Percentiles rank a stretch among this genome's conserved stretches.
Conservation (phyloP, 2,329 filamentous ascomycete genomes). For the Clarireedia monteithiana region DNA sequence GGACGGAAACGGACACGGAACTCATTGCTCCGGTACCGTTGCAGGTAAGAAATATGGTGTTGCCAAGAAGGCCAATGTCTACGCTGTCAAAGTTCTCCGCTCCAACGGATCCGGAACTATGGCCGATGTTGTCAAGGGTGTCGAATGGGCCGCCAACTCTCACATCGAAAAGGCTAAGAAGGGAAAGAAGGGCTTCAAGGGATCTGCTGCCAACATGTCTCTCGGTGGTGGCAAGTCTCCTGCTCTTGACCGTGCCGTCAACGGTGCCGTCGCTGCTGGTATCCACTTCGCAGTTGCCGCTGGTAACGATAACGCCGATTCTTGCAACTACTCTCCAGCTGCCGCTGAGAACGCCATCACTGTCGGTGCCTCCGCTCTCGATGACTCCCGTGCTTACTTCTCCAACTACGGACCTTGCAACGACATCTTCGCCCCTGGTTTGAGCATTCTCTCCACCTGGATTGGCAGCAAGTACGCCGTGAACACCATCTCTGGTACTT, state of each 20-base stretch:
- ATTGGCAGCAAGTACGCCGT: conserved; percentile 91
- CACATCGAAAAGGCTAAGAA: conserved; percentile 75
- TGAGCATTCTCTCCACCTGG: conserved; percentile 98
- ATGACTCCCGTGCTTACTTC: conserved; percentile 97
- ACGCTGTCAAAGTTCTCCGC: conserved; percentile 95
- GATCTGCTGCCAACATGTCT: conserved; percentile 98
- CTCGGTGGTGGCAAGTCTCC: conserved; percentile 95
- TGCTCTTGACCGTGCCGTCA: conserved; percentile 84
- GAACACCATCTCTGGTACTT: conserved; percentile 99
- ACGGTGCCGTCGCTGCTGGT: conserved; percentile 84
- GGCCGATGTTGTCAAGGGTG: conserved; percentile 97
- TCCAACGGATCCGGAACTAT: conserved; percentile 97
- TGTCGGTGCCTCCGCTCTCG: conserved; percentile 87
- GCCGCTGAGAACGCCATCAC: conserved; percentile 88
- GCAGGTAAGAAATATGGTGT: conserved; percentile 99
- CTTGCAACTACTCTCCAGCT: conserved; percentile 98
- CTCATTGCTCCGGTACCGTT: conserved; percentile 97
- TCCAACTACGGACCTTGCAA: conserved; percentile 99
- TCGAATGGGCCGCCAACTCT: conserved; percentile 81
- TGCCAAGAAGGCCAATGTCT: conserved; percentile 95
- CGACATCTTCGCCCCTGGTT: conserved; percentile 95
- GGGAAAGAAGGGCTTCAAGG: conserved; percentile 93
- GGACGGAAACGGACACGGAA: conserved; percentile 97
- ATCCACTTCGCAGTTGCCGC: conserved; percentile 97
- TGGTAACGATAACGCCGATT: conserved; percentile 97